Percentiles rank a stretch among this genome's conserved stretches.
phyloP scores from a whole-genome alignment of 192 early-diverging fungal genomes.

The Entophlyctis luteolus region DNA sequence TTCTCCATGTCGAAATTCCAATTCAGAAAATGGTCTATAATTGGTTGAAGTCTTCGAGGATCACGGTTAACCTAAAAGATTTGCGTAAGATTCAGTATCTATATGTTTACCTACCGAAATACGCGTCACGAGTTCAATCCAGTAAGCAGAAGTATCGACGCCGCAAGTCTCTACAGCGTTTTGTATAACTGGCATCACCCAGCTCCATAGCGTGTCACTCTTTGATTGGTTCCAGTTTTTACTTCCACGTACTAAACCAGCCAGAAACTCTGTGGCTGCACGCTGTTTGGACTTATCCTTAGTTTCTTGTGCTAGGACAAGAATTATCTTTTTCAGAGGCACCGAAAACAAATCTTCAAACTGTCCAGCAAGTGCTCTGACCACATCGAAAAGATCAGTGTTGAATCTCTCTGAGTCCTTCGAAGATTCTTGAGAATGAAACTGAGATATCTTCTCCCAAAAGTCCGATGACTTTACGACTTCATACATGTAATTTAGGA shows the following conservation, averaged over 20 bases:
- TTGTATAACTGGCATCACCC: conserved; percentile 61
- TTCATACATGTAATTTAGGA: conserved; percentile 50
- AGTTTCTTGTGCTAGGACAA: conserved; percentile 41
- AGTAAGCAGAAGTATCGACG: conserved; percentile 71
- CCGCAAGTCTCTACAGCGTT: conserved; percentile 62
- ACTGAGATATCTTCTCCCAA: conserved; percentile 65
- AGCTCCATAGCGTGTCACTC: conserved; percentile 61
- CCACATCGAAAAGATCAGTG: conserved; percentile 60
- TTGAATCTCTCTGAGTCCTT: conserved; percentile 52
- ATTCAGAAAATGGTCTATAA: conserved; percentile 65
- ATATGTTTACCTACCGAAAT: conserved; percentile 29
- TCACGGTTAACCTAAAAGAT: conserved; percentile 61
- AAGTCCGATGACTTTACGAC: conserved; percentile 55
- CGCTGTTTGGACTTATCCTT: conserved; percentile 78
- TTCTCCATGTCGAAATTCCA: conserved; percentile 67
- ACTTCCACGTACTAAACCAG: conserved; percentile 77
- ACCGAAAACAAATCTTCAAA: conserved; percentile 62
- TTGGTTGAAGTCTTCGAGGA: conserved; percentile 70
- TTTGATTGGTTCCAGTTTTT: conserved; percentile 74
- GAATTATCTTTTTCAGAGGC: conserved; percentile 53
- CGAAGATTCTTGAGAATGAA: conserved; percentile 59
- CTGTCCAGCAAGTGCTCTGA: conserved; percentile 9
- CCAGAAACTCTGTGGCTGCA: conserved; percentile 73
- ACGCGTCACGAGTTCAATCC: conserved; percentile 69
- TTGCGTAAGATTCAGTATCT: not conserved